Base-by-base conservation (phyloP, 345 rosid genomes). In the Psidium friedrichsthalianum region DNA sequence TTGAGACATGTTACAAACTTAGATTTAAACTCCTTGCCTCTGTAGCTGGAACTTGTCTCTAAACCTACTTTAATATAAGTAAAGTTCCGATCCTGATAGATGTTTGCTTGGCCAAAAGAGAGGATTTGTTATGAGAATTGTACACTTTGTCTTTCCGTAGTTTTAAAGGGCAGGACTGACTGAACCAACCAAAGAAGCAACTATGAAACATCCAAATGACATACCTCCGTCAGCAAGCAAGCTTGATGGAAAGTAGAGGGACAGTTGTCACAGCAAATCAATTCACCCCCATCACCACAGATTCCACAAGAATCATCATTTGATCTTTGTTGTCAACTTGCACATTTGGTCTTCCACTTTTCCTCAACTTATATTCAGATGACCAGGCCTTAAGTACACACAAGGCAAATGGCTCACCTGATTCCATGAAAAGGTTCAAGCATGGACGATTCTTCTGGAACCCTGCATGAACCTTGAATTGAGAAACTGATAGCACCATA, bases 261-360 rank as follows among this genome's bases (percentile, higher is more conserved):
- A 86, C 99, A 97, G 85, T 94, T 93, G 87, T 96, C 99, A 85
- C 99, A 97, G 89, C 99, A 97, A 88, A 97, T 92, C 91, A 97
- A 88, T 89, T 94, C 98, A 51, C 99, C 99, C 29, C 92, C 98
- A 86, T 94, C 95, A 88, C 98, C 99, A 88, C 98, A 97, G 40
- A 94, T 84, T 85, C 98, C 99, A 91, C 99, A 97, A 81, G 98
- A 95, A 91, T 97, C 99, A 86, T 97, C 99, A 89, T 97, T 97
- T 88, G 86, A 90, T 97, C 99, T 88, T 93, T 91, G 25, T 94
- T 94, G 85, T 89, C 93, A 83, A 84, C 85, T 90, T 90, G 92
- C 86, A 90, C 92, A 27, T 90, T 85, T 85, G 82, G 87, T 58
- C 36, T 89, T 88, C 89, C 88, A 57, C 83, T 92, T 90, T 94